Base-by-base conservation (phyloP, 768 basidiomycete genomes). In the Lyophyllum shimeji region DNA sequence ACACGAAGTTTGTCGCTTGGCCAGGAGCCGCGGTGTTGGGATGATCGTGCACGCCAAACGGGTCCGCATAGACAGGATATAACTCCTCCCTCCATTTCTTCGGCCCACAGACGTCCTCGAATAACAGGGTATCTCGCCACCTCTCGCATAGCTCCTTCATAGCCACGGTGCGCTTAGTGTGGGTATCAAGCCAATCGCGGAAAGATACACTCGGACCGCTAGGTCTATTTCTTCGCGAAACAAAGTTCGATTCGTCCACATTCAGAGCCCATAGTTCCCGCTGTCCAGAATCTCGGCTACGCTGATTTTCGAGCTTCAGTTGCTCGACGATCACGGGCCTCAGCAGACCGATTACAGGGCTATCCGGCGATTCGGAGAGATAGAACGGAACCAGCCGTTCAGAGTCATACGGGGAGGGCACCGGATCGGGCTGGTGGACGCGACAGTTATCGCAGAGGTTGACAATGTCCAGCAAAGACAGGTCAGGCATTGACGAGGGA, bases 71-170 rank as follows among this genome's bases (percentile, higher is more conserved):
- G 37, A 90, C 74, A 21, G 89, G 79, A 65, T 97, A 98, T 67
- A 83, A 71, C 76, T 99, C 97, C 55, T 80, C 76, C 44, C 95
- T 76, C 95, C 96, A 98, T 53, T 94, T 89, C 60, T 69, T 76
- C 15, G 82, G 84, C 3, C 89, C 87, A 67, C 91, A 88, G 27
- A 85, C 76, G 50, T 85, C 80, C 17, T 79, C 64, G 61, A 87
- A 90, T 25, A 83, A 64, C 7, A 79, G 83, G 4, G 68, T 73
- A 63, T 89, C 86, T 42, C 89, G 81, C 92, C 92, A 94, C 43
- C 82, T 79, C 67, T 85, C 83, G 67, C 87, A 90, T 17, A 93
- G 69, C 59, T 80, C 83, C 57, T 76, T 79, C 77, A 93, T 81
- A 8, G 76, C 81, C 1, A 68, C 73, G 7, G 84, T 86, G 42